A percentile compares a stretch with the other conserved stretches of the same genome.
Conservation (phyloP, 768 basidiomycete genomes). For the Tricholoma furcatifolium region DNA sequence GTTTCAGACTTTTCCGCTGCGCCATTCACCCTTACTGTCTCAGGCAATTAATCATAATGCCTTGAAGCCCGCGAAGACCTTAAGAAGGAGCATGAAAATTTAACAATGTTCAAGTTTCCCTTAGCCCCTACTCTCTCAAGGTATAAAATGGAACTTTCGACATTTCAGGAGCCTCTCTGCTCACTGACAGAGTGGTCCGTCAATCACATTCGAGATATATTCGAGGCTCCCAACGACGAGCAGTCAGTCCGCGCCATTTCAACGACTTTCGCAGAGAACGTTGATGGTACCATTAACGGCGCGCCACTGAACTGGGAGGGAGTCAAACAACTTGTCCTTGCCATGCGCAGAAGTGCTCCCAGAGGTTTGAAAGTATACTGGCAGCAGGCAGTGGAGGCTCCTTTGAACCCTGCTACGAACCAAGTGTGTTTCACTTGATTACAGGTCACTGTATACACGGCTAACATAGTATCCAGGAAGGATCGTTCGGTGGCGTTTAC, state of each 20-base stretch:
- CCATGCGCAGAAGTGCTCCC: conserved; percentile 38
- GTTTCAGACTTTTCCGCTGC: conserved; percentile 11
- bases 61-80: conserved; percentile 14
- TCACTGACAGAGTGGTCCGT: conserved; percentile 50
- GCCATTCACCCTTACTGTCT: conserved; percentile 14
- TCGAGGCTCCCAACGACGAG: conserved; percentile 47
- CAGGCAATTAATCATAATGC: conserved; percentile 18
- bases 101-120: neutral
- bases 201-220: conserved; percentile 46
- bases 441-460: neutral
- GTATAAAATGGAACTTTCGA: conserved; percentile 14
- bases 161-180: conserved; percentile 25
- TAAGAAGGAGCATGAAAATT: conserved; percentile 7
- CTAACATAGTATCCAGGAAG: conserved; percentile 31
- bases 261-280: conserved; percentile 41
- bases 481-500: conserved; percentile 50
- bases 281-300: conserved; percentile 46
- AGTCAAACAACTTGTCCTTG: conserved; percentile 40
- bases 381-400: conserved; percentile 43
- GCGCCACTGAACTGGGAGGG: conserved; percentile 33
- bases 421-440: conserved; percentile 33
- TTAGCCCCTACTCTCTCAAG: neutral
- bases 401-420: conserved; percentile 37
- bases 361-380: conserved; percentile 47
- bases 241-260: conserved; percentile 41